These are phyloP conservation scores for Camillea tinctor DNA, from an alignment of 2,329 filamentous ascomycete genomes.

Conservation along the genomic window DNA sequence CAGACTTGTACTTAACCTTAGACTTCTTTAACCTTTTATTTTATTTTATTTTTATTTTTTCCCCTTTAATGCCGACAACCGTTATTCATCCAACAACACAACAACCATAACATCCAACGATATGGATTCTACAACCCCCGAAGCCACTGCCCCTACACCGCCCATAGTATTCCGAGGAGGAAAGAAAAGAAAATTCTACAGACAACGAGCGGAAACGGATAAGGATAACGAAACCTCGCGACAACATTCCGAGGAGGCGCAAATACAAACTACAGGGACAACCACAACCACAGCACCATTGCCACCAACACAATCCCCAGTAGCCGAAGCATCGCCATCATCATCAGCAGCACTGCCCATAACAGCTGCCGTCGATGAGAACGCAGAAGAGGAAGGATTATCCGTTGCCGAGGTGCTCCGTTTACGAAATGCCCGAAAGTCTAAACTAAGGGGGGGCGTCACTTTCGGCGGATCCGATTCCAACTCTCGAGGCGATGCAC, in stretches of 20 bases:
- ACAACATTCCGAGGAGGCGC: constrained; percentile 4
- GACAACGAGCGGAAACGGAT: constrained; percentile 44
- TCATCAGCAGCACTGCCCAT: background rate
- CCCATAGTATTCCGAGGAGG: constrained; percentile 54
- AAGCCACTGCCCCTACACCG: constrained; percentile 22
- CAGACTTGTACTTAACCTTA: no score
- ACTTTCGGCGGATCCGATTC: constrained; percentile 46
- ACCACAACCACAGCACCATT: no score
- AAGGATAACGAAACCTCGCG: constrained; percentile 20
- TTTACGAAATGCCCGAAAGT: constrained; percentile 51
- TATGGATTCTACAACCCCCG: constrained; percentile 15
- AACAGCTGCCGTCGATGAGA: constrained; percentile 5
- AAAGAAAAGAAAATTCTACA: constrained; percentile 61
- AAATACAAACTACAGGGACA: no score
- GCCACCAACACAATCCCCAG: no score
- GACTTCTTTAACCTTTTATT: no score
- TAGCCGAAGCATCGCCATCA: background rate
- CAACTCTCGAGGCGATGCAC: constrained; percentile 22
- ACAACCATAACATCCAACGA: no score
- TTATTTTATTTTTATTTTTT: background rate
- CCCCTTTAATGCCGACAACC: background rate
- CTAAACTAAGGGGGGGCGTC: constrained; percentile 55
- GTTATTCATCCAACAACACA: background rate
- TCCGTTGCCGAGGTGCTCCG: constrained; percentile 52
- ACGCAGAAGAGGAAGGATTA: constrained; percentile 36